A percentile compares a stretch with the other conserved stretches of the same genome.
Conservation (phyloP, 2,329 filamentous ascomycete species). For the Colletotrichum australisinense region DNA sequence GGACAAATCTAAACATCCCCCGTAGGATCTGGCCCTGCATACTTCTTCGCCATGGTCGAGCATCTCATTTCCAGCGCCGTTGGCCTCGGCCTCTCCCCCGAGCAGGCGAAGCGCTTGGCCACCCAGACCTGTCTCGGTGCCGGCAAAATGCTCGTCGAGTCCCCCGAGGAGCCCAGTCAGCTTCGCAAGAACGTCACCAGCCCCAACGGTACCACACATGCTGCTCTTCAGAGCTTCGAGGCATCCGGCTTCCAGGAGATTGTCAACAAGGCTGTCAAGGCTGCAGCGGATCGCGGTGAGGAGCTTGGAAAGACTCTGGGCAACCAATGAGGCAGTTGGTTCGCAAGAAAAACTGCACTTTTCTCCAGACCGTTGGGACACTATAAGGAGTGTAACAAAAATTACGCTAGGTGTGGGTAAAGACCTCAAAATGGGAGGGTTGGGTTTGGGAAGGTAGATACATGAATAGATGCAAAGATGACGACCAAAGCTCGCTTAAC, state of each 20-base stretch:
- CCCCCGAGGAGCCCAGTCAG: slow-evolving; percentile 57
- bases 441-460: neutral
- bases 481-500: neutral
- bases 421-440: neutral
- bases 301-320: slow-evolving; percentile 53
- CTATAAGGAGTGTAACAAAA: neutral
- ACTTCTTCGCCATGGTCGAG: slow-evolving; percentile 66
- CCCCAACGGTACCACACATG: slow-evolving; percentile 63
- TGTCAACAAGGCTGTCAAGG: slow-evolving; percentile 59
- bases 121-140: slow-evolving; percentile 64
- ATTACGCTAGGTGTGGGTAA: neutral
- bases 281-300: slow-evolving; percentile 53
- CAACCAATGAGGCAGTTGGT: slow-evolving; percentile 20
- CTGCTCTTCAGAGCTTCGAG: slow-evolving; percentile 61
- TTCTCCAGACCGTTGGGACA: too few species aligned
- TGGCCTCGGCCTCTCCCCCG: slow-evolving; percentile 56
- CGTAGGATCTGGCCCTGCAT: slow-evolving; percentile 61
- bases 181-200: slow-evolving; percentile 64
- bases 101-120: slow-evolving; percentile 61
- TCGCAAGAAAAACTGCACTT: too few species aligned
- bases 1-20: neutral
- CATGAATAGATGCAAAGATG: neutral
- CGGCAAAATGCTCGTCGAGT: slow-evolving; percentile 61
- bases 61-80: slow-evolving; percentile 58
- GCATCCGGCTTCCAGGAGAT: slow-evolving; percentile 53